Conservation (phyloP, 257 asterid species). For the Pogostemon cablin region DNA sequence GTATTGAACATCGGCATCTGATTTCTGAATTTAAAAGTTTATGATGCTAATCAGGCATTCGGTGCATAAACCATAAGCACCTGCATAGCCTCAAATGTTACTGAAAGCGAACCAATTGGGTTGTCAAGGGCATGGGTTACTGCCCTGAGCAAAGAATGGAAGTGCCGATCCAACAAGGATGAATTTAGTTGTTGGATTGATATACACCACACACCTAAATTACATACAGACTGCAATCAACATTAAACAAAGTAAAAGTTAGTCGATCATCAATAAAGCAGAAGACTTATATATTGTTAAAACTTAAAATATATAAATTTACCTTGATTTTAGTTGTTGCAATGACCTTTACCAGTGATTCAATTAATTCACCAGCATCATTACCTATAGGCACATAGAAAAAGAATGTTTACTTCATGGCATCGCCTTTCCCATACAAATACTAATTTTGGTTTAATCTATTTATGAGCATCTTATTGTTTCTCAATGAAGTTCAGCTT, state of each 20-base stretch:
- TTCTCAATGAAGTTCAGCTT: background rate
- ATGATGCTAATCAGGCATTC: background rate
- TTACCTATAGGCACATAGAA: slow-evolving; percentile 48
- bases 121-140: slow-evolving; percentile 71
- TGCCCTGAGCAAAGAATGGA: slow-evolving; percentile 59
- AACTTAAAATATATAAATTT: slow-evolving; percentile 18
- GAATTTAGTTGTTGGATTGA: slow-evolving; percentile 68
- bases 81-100: slow-evolving; percentile 88
- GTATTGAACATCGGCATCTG: background rate
- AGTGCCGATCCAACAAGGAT: slow-evolving; percentile 50
- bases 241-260: slow-evolving; percentile 32
- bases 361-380: slow-evolving; percentile 52
- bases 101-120: slow-evolving; percentile 78
- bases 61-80: slow-evolving; percentile 33
- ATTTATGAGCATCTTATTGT: background rate
- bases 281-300: slow-evolving; percentile 7
- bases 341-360: slow-evolving; percentile 61
- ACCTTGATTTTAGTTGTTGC: slow-evolving; percentile 69
- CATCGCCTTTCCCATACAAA: background rate
- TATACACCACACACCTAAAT: slow-evolving; percentile 81
- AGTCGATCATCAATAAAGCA: slow-evolving; percentile 31
- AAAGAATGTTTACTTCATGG: slow-evolving; percentile 27
- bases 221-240: slow-evolving; percentile 72
- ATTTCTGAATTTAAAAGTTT: background rate
- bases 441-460: background rate